Evolutionary conservation across 208 protist genomes (phyloP).

Genomic region (Crithidia mellificae): DNA sequence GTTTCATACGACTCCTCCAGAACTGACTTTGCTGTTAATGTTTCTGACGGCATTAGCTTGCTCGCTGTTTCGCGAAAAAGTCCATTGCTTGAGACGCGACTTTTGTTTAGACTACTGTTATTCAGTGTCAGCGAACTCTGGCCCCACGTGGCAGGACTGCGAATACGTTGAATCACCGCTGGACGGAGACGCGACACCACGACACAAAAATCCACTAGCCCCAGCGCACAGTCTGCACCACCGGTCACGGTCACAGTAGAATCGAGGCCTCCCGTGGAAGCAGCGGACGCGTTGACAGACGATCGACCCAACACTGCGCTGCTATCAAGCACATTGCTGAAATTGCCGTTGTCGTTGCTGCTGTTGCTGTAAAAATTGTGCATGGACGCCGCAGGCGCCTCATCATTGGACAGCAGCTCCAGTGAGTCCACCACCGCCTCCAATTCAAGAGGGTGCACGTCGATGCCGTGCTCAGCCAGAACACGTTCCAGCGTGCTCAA

Average conservation of each 20-base stretch:
- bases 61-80: too few species aligned
- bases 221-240: conserved; percentile 25
- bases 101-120: too few species aligned
- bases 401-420: conserved; percentile 29
- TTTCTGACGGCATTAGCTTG: too few species aligned
- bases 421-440: conserved; percentile 67
- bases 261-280: not conserved
- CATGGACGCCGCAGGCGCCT: not conserved
- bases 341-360: not conserved
- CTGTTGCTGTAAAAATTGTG: not conserved
- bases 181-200: conserved; percentile 67
- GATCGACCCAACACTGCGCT: not conserved
- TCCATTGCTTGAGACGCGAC: too few species aligned
- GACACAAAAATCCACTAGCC: conserved; percentile 65
- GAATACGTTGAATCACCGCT: conserved; percentile 54
- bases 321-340: conserved; percentile 12
- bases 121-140: too few species aligned
- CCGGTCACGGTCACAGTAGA: conserved; percentile 17
- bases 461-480: conserved; percentile 31
- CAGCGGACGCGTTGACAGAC: not conserved
- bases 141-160: conserved; percentile 32
- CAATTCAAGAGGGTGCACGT: conserved; percentile 47
- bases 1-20: not conserved
- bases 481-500: conserved; percentile 39
- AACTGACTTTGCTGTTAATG: not conserved